Base-by-base conservation (phyloP, 345 rosid species). In the Excoecaria cochinchinensis region DNA sequence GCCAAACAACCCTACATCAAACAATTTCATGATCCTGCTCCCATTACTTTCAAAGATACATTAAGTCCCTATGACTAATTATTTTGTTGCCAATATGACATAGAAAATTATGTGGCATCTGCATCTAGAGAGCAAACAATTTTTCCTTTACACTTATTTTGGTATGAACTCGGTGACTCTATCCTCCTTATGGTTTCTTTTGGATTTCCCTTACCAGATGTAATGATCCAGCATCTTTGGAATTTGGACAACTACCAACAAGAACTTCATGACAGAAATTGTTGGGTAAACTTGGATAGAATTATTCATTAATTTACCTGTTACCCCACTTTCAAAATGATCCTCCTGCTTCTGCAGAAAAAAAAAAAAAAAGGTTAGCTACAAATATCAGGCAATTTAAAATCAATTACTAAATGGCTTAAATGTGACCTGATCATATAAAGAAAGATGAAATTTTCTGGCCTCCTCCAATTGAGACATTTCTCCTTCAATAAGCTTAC, bases 391-490 rank as follows among this genome's bases (percentile, higher is more conserved):
- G 44, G 21, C 57, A 42, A 65, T 51, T 25, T n/a, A 74, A 71
- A 36, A 59, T 44, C 24, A 58, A 70, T 10, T 50, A 42, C 21
- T 66, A 51, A 67, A 68, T 58, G 65, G 14, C 31, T 69, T 14
- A 36, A 51, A 48, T 46, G 46, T 76, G 80, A 89, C 92, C 87
- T 80, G 78, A 57, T 81, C 58, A 77, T 82, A 83, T 67, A 86
- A 77, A 70, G 89, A 83, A 82, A 86, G 74, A 73, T 90, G 91
- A 72, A 88, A 88, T 50, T 83, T 86, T 78, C 87, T 90, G 65
- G 87, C 86, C 72, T 86, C 91, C 80, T 86, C 90, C 86, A 88
- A 80, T 70, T 85, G 90, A 81, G 86, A 84, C 69, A 84, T 86
- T 85, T 88, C 91, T 52, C 69, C 86, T 79, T 82, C 84, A 60